Percentiles rank a stretch among this genome's conserved stretches.
Conservation (phyloP, 306 rosid genomes). For the Acacia melanoxylon region DNA sequence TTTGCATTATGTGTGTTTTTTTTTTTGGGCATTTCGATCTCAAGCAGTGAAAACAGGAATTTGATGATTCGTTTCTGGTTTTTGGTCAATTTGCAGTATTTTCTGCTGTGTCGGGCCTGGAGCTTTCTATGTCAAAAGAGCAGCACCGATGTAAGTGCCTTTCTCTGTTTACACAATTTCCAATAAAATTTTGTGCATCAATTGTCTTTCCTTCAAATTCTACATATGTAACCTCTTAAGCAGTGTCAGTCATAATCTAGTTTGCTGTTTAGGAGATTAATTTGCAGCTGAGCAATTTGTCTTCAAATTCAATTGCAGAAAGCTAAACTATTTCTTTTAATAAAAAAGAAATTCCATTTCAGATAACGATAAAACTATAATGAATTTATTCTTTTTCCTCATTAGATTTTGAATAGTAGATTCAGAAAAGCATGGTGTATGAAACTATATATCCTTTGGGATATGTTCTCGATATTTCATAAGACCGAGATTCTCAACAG, state of each 20-base stretch:
- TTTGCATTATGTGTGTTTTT: slow-evolving; percentile 13
- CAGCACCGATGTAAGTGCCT: slow-evolving; percentile 80
- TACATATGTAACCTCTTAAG: background rate
- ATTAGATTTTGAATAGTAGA: slow-evolving; percentile 27
- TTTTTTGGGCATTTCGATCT: slow-evolving; percentile 6
- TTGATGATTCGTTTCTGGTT: slow-evolving; percentile 24
- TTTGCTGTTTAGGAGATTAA: slow-evolving; percentile 19
- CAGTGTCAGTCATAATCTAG: slow-evolving; percentile 20
- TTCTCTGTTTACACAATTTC: background rate
- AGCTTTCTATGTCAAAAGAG: slow-evolving; percentile 87
- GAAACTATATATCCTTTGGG: slow-evolving; percentile 38
- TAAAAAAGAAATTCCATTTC: background rate
- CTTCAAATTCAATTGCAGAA: slow-evolving; percentile 30
- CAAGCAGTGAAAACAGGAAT: slow-evolving; percentile 22
- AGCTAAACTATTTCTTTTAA: background rate
- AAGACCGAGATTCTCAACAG: slow-evolving; percentile 26
- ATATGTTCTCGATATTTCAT: slow-evolving; percentile 28
- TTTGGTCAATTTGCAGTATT: slow-evolving; percentile 64
- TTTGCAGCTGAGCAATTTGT: slow-evolving; percentile 20
- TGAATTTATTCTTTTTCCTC: slow-evolving; percentile 11
- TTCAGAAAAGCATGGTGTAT: slow-evolving; percentile 27
- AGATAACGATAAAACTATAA: slow-evolving; percentile 4
- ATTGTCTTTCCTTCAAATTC: background rate
- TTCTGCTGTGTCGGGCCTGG: slow-evolving; percentile 94
- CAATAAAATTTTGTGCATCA: background rate